Evolutionary conservation across 805 yeast genomes (phyloP), one percentile per base, ranked within the genome.

Genomic region (Kuraishia hungarica): DNA sequence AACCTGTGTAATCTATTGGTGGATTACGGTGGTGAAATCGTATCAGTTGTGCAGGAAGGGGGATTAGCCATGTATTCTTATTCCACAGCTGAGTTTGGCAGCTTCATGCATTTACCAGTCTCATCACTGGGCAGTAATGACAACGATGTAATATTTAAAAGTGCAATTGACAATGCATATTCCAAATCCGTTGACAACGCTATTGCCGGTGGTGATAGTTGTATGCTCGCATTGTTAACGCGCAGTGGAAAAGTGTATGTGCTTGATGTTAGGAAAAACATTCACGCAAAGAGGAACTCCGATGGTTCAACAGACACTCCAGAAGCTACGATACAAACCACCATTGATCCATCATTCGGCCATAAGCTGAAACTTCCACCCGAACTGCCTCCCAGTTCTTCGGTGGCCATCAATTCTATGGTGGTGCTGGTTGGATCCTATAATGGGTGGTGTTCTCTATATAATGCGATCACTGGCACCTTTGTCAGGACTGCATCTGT

Each of bases 391-490:
- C 64, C 66, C 2, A 53, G 68, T 11, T 64, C 67, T 2, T 63
- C 67, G 21, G 17, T 53, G n/a, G 50, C 65, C 2, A 51, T 71
- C 15, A 69, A 64, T 52, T 59, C 71, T 0, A 47, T 64, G 49
- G 64, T 70, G 7, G 54, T 65, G 22, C 61, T 73, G 8, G 67
- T 78, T 7, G 78, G 79, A 0, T 75, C 76, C 1, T 72, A 65
- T 56, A 71, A 74, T 57, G 82, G 82, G 2, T 67, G 66, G 52
- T 66, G 72, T 26, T 73, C 74, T 53, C 50, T 77, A 19, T 74
- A 75, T 62, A 74, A 78, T 60, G 60, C 72, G 1, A 65, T 69
- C 53, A 75, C 77, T 0, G 83, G 83, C 1, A 69, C 67, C 28
- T 70, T 62, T 50, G 59, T 74, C 26, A 63, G 78, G 52, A 73